phyloP scores from a whole-genome alignment of 345 rosid species.

The Garcia nutans region DNA sequence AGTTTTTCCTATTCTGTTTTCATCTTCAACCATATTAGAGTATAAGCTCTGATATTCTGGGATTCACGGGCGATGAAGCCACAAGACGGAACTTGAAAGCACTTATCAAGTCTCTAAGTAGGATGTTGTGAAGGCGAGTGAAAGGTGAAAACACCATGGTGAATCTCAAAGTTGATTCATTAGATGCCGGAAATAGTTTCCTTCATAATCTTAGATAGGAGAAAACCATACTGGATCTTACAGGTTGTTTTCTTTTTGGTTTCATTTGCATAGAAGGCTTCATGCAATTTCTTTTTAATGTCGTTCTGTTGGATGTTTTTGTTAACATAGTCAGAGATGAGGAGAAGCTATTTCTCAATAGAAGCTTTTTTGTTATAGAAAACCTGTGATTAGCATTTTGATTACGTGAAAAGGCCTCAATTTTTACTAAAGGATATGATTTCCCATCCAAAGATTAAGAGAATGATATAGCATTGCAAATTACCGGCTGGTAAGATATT shows the following conservation, averaged over 20 bases:
- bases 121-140: conserved; percentile 54
- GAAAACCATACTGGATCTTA: neutral
- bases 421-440: no score
- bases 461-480: no score
- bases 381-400: conserved; percentile 1
- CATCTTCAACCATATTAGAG: conserved; percentile 44
- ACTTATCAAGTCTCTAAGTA: conserved; percentile 94
- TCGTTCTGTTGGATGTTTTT: neutral
- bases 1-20: neutral
- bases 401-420: neutral
- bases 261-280: no score
- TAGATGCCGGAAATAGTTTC: neutral
- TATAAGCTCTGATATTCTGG: conserved; percentile 93
- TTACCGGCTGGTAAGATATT: no score
- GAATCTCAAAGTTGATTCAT: neutral
- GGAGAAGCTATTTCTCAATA: neutral
- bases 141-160: neutral
- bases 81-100: conserved; percentile 80
- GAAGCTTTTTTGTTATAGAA: neutral
- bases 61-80: conserved; percentile 96
- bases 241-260: neutral
- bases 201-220: conserved; percentile 7
- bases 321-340: no score
- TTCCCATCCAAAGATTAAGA: neutral
- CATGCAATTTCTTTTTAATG: neutral